Conservation (phyloP, 306 rosid genomes). For the Begonia loranthoides region DNA sequence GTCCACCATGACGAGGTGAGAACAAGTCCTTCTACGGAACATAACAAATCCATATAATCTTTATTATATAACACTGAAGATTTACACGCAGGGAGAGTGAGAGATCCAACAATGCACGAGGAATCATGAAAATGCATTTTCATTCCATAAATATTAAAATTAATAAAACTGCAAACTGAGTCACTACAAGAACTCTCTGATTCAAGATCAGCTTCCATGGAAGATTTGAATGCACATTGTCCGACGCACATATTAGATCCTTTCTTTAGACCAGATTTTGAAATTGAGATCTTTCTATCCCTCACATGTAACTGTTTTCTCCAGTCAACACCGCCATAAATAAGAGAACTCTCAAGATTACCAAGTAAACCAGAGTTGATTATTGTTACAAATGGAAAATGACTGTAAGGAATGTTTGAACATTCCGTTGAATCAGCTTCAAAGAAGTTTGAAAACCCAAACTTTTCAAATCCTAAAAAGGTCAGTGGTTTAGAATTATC, state of each 20-base stretch:
- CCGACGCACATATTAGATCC: conserved; percentile 19
- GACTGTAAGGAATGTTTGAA: conserved; percentile 58
- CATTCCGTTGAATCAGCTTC: conserved; percentile 46
- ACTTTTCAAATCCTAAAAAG: conserved; percentile 36
- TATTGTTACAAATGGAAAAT: conserved; percentile 68
- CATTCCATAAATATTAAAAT: conserved; percentile 39
- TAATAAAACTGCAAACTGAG: conserved; percentile 24
- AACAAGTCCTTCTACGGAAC: conserved; percentile 59
- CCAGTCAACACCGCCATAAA: conserved; percentile 52
- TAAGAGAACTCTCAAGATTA: conserved; percentile 42
- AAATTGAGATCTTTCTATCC: conserved; percentile 29
- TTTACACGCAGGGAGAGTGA: conserved; percentile 38
- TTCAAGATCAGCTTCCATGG: conserved; percentile 16
- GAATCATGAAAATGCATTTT: conserved; percentile 81
- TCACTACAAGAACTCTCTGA: conserved; percentile 20
- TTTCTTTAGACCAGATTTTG: conserved; percentile 16
- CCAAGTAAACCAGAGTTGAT: conserved; percentile 44
- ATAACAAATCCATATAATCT: conserved; percentile 43
- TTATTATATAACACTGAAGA: conserved; percentile 41
- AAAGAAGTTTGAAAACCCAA: conserved; percentile 80
- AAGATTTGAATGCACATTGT: conserved; percentile 17
- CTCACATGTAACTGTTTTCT: conserved; percentile 44
- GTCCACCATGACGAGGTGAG: conserved; percentile 67
- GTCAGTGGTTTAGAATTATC: conserved; percentile 18
- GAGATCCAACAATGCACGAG: conserved; percentile 56